Percentiles rank a stretch among this genome's conserved stretches.
phyloP scores from a whole-genome alignment of 352 stramenopile species.

The Phytophthora syringae region DNA sequence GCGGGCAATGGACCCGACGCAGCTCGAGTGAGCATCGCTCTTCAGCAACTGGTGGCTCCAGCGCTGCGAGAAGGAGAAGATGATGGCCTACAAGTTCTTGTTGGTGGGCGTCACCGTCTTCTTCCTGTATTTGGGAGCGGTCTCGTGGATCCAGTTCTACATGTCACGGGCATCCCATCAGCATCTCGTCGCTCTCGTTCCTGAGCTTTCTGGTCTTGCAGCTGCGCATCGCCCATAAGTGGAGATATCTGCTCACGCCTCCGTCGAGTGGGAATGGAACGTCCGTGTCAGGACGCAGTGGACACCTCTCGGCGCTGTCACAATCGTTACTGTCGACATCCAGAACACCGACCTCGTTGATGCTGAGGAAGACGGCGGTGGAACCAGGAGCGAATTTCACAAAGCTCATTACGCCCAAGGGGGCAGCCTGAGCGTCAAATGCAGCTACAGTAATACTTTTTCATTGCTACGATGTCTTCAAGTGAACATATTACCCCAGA shows the following conservation, averaged over 20 bases:
- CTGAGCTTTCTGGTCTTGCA: constrained; percentile 68
- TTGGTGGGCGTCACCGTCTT: constrained; percentile 69
- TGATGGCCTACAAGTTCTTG: constrained; percentile 79
- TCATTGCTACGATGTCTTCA: constrained; percentile 17
- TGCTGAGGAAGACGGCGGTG: constrained; percentile 33
- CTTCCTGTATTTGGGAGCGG: constrained; percentile 66
- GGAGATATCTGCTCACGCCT: constrained; percentile 72
- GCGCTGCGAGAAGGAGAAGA: constrained; percentile 71
- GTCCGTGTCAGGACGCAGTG: constrained; percentile 6
- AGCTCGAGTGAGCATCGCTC: constrained; percentile 60
- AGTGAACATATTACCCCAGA: not conserved
- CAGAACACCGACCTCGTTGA: constrained; percentile 26
- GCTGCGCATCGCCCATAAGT: constrained; percentile 73
- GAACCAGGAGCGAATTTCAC: constrained; percentile 15
- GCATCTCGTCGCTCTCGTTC: constrained; percentile 56
- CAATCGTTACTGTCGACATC: constrained; percentile 26
- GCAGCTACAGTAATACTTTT: no score
- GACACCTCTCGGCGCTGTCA: constrained; percentile 14
- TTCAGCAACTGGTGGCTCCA: constrained; percentile 76
- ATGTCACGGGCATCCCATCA: constrained; percentile 48
- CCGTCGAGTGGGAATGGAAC: constrained; percentile 22
- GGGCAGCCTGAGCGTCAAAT: constrained; percentile 10
- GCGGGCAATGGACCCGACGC: constrained; percentile 44
- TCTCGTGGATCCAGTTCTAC: constrained; percentile 81
- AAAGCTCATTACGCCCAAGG: constrained; percentile 10